A percentile compares a stretch with the other conserved stretches of the same genome.
phyloP scores from a whole-genome alignment of 73 alveolate species.

The Effrenium voratum region DNA sequence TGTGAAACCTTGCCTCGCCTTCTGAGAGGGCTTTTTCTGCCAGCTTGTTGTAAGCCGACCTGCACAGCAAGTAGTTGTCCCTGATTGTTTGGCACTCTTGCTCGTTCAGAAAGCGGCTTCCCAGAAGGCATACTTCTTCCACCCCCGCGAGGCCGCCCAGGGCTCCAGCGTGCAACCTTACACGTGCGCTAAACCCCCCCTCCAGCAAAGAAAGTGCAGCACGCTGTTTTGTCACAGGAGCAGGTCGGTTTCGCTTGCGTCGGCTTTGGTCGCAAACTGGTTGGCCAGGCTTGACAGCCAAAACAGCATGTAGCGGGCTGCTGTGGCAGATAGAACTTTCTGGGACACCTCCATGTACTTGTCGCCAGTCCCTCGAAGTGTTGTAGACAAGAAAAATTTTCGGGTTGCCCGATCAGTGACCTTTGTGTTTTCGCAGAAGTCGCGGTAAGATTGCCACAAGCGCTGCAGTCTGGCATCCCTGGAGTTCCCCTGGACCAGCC shows the following conservation, averaged over 20 bases:
- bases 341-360: neutral
- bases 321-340: neutral
- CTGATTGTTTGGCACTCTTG: neutral
- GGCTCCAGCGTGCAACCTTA: conserved; percentile 34
- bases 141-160: neutral
- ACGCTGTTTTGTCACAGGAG: too few species aligned
- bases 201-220: too few species aligned
- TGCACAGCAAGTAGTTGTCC: neutral
- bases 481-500: too few species aligned
- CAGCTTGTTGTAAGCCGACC: neutral
- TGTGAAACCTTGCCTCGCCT: neutral
- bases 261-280: neutral
- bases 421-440: neutral
- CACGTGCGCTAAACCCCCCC: too few species aligned
- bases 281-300: conserved; percentile 1
- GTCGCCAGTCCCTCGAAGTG: neutral
- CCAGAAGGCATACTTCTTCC: neutral
- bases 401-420: neutral
- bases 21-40: neutral
- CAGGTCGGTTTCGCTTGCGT: too few species aligned
- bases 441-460: too few species aligned
- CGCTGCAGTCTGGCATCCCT: too few species aligned
- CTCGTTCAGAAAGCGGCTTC: neutral
- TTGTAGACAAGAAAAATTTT: neutral
- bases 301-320: neutral